Conservation (phyloP, 2,329 filamentous ascomycete species). For the Ciborinia camelliae region DNA sequence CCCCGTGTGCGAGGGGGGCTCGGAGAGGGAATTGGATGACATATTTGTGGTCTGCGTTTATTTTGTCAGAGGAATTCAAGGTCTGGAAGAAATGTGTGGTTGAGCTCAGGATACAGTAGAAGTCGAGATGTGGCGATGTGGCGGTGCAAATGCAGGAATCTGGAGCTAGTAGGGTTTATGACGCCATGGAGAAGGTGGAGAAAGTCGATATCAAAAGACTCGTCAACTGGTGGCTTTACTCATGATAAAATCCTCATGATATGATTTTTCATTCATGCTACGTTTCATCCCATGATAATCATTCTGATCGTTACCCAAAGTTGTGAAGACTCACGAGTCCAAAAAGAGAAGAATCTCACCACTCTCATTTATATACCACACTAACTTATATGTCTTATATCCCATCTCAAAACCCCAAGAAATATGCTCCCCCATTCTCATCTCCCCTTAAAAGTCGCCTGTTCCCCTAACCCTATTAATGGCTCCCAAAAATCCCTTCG, state of each 20-base stretch:
- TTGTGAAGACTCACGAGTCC: too few species aligned
- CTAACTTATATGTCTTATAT: background rate
- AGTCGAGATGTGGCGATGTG: background rate
- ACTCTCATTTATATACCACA: background rate
- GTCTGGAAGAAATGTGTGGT: background rate
- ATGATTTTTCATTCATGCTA: background rate
- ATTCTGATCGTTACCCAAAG: background rate
- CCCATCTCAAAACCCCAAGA: background rate
- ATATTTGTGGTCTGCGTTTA: slow-evolving; percentile 14
- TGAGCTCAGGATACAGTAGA: background rate
- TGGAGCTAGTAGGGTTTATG: background rate
- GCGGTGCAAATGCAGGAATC: background rate
- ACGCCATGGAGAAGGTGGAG: background rate
- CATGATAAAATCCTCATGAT: background rate
- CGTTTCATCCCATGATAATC: background rate
- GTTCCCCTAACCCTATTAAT: slow-evolving; percentile 55
- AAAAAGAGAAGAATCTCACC: background rate
- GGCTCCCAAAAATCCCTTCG: slow-evolving; percentile 54
- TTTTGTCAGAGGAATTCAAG: background rate
- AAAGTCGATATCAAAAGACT: background rate
- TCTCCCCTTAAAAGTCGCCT: slow-evolving; percentile 46
- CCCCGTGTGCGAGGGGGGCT: slow-evolving; percentile 30
- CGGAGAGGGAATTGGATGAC: slow-evolving; percentile 32
- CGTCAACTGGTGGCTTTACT: background rate
- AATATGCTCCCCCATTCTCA: background rate